A percentile compares a stretch with the other conserved stretches of the same genome.
These are phyloP conservation scores for Neopestalotiopsis sp. DNA, from an alignment of 2,329 filamentous ascomycete genomes.

Conservation along the genomic window DNA sequence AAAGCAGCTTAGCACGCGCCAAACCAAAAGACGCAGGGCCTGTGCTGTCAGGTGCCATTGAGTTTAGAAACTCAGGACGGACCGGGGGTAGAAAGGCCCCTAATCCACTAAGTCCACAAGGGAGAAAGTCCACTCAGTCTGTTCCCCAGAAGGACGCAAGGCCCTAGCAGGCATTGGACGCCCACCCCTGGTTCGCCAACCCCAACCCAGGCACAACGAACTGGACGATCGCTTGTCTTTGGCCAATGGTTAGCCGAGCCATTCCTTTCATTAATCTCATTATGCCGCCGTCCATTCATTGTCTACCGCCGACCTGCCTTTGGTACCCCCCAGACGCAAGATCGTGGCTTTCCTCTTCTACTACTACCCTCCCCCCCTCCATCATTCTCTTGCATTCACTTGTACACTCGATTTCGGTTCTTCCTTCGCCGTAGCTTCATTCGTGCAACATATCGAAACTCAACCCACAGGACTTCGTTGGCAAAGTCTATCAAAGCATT, in stretches of 20 bases:
- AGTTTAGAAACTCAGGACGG: neutral
- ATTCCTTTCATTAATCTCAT: conserved; percentile 19
- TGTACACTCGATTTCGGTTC: neutral
- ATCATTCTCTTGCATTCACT: neutral
- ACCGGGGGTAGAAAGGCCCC: neutral
- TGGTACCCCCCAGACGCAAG: conserved; percentile 14
- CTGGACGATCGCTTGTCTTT: conserved; percentile 15
- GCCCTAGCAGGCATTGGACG: conserved; percentile 5
- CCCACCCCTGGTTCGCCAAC: conserved; percentile 5
- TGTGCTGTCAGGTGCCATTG: neutral
- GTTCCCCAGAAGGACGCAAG: neutral
- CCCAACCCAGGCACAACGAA: conserved; percentile 8
- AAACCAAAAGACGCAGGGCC: neutral
- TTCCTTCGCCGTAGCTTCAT: conserved; percentile 11
- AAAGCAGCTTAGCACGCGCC: neutral
- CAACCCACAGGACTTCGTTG: conserved; percentile 20
- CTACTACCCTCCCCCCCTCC: conserved; percentile 1
- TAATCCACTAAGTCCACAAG: neutral
- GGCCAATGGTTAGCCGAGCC: conserved; percentile 16
- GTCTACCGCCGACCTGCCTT: conserved; percentile 14
- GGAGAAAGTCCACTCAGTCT: neutral
- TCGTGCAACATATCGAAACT: neutral
- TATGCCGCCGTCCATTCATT: conserved; percentile 13
- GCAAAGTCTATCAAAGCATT: conserved; percentile 20
- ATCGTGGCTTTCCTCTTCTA: conserved; percentile 19